Percentiles rank a stretch among this genome's conserved stretches.
Evolutionary conservation across 176 grass and related monocot genomes (phyloP).

Genomic region (Microstegium vimineum): DNA sequence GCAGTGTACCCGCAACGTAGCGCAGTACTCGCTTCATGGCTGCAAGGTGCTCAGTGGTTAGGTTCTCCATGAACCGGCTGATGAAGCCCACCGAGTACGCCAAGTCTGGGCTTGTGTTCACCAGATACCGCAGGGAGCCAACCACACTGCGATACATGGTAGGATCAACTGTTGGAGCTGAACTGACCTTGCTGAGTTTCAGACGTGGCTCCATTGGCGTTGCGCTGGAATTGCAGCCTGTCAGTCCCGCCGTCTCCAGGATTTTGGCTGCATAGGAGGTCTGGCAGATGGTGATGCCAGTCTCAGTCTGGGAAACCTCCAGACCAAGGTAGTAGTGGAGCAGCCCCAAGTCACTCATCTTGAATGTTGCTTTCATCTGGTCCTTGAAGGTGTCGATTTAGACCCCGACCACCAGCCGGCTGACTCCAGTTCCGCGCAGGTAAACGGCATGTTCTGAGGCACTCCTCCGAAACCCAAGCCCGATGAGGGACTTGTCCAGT

Average conservation of each 20-base stretch:
- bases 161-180: accelerated
- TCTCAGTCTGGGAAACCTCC: not conserved
- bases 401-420: not conserved
- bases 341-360: not conserved
- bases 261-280: not conserved
- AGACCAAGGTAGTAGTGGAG: not conserved
- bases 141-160: not conserved
- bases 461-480: not conserved
- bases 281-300: not conserved
- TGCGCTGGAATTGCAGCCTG: not conserved
- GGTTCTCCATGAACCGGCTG: not conserved
- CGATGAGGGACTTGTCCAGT: not conserved
- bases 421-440: not conserved
- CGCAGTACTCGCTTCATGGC: not conserved
- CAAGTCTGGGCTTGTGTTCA: not conserved
- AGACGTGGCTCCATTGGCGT: not conserved
- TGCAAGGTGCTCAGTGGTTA: not conserved
- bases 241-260: not conserved
- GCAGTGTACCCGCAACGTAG: not conserved
- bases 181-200: not conserved
- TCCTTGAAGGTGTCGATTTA: not conserved
- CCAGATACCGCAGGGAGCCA: not conserved
- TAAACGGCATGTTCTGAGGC: not conserved
- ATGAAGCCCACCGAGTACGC: not conserved
- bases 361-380: not conserved